Evolutionary conservation across 2,329 filamentous ascomycete genomes (phyloP).

Genomic region (Sodiomyces alkalinus): DNA sequence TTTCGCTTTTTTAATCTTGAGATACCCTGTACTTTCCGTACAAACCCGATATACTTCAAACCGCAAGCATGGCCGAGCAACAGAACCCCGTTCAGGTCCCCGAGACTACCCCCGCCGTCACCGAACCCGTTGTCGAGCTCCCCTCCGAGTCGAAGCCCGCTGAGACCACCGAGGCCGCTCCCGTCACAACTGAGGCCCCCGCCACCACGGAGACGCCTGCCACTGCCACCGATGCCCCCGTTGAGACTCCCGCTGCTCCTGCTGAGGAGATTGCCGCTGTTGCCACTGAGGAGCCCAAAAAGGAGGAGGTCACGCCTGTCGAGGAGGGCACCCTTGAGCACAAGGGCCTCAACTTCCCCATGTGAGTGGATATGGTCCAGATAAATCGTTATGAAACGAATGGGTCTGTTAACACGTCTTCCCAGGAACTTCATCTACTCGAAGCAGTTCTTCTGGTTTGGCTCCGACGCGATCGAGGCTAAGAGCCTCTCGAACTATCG

Average conservation of each 20-base stretch:
- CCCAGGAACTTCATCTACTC: conserved; percentile 71
- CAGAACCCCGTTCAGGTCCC: conserved; percentile 52
- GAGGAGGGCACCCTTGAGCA: conserved; percentile 77
- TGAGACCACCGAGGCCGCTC: conserved; percentile 18
- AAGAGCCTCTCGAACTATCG: conserved; percentile 65
- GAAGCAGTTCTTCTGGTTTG: conserved; percentile 90
- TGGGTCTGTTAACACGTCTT: conserved; percentile 12
- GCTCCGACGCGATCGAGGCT: conserved; percentile 54
- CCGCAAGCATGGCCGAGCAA: conserved; percentile 54
- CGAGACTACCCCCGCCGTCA: conserved; percentile 18
- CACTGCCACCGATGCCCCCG: conserved; percentile 18
- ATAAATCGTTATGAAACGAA: conserved; percentile 4
- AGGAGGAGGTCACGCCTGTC: conserved; percentile 49
- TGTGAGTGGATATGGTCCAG: conserved; percentile 60
- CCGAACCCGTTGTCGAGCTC: conserved; percentile 21
- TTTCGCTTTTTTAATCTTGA: no score
- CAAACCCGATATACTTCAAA: no score
- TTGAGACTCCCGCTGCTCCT: conserved; percentile 21
- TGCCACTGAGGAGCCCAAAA: conserved; percentile 23
- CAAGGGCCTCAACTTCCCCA: conserved; percentile 77
- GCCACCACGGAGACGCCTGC: conserved; percentile 20
- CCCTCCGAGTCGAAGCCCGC: conserved; percentile 18
- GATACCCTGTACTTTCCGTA: conserved; percentile 9
- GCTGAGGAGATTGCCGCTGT: conserved; percentile 14
- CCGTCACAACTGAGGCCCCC: no score